Evolutionary conservation across 169 alveolate species (phyloP), one percentile per base, ranked within the genome.

Genomic region (Theileria sp.): DNA sequence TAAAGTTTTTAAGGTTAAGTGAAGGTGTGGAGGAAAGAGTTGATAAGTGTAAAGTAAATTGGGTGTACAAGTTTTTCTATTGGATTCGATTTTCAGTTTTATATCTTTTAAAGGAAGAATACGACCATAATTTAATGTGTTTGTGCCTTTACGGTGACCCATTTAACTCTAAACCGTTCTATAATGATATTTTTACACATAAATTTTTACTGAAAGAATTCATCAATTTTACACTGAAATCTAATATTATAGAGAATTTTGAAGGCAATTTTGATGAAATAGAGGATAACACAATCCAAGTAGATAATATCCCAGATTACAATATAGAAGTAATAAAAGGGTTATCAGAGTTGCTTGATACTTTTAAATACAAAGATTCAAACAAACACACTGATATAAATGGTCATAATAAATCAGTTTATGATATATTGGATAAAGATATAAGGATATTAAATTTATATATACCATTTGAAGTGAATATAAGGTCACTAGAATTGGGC

Each of bases 11-110:
- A n/a, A 62, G 77, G 38, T 25, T 69, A 9, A n/a, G 65, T n/a
- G 77, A 74, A 60, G 71, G 71, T 10, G 64, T 60, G 4, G 71
- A 54, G 19, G 77, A 54, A 25, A 62, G 12, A 19, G 75, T 74
- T 13, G 28, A 38, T 19, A 74, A 74, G 78, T 74, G 80, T 54
- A 28, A 13, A 60, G 38, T 44, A 50, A 74, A 60, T 17, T 85
- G 91, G 91, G 77, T 73, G 10, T 85, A 85, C 51, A 58, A 62
- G 75, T 44, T 85, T 15, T 70, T 85, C 25, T 85, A 74, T 32
- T 75, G 79, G 51, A 58, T 85, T 25, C 5, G 75, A 21, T 28
- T 78, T 79, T 77, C 91, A 44, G 61, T 85, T 21, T 38, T 62
- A 10, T 56, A 23, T 34, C 60, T 74, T 19, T 36, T 85, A 36